A percentile compares a stretch with the other conserved stretches of the same genome.
Evolutionary conservation across 805 yeast species (phyloP).

Genomic region (Nakazawaea anatomiae): DNA sequence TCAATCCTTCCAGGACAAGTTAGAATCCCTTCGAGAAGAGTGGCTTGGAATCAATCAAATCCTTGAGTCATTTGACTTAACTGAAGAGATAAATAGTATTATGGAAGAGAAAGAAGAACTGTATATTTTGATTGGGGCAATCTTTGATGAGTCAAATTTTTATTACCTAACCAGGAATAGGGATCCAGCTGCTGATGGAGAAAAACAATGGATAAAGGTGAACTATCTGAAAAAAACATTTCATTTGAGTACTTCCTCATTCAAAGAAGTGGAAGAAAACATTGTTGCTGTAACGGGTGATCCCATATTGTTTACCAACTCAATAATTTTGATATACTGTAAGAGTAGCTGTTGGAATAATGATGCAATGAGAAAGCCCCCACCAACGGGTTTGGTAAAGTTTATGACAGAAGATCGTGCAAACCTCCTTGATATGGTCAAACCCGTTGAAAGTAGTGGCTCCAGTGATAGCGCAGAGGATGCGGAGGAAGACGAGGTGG

Average conservation of each 20-base stretch:
- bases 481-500: conserved; percentile 9
- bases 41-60: conserved; percentile 13
- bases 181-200: conserved; percentile 9
- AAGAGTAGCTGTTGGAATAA: conserved; percentile 1
- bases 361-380: not conserved
- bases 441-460: not conserved
- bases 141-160: conserved; percentile 25
- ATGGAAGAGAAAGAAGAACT: conserved; percentile 25
- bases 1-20: conserved; percentile 15
- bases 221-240: conserved; percentile 20
- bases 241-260: conserved; percentile 5
- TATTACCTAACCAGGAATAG: conserved; percentile 20
- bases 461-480: not conserved
- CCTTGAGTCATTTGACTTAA: conserved; percentile 16
- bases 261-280: conserved; percentile 1
- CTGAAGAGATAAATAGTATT: conserved; percentile 20
- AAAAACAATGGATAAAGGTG: conserved; percentile 24
- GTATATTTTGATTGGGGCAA: conserved; percentile 31
- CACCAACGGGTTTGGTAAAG: not conserved
- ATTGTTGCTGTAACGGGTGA: not conserved
- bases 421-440: not conserved
- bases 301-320: not conserved
- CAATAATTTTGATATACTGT: conserved; percentile 4
- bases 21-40: conserved; percentile 14
- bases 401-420: conserved; percentile 2